Evolutionary conservation across 495 filamentous ascomycete species (phyloP).

Genomic region (Hyaloscypha hepaticicola): DNA sequence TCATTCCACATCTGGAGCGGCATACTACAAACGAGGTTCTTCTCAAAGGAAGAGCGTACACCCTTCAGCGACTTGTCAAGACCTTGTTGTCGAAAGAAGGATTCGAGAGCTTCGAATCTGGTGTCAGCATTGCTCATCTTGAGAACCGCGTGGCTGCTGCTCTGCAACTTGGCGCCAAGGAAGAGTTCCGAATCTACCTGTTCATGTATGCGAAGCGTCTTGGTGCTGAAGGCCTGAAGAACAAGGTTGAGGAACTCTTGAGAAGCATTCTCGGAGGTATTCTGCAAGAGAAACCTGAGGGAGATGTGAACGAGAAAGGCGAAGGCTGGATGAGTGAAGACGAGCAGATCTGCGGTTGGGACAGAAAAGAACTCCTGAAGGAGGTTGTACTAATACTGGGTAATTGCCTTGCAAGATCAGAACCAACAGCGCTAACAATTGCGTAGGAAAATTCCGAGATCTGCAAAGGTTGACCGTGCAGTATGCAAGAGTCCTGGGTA

Average conservation of each 20-base stretch:
- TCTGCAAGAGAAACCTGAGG: conserved; percentile 44
- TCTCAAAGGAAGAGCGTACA: conserved; percentile 85
- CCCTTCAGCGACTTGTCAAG: conserved; percentile 87
- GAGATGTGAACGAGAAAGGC: conserved; percentile 46
- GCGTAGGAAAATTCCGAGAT: conserved; percentile 87
- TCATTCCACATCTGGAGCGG: conserved; percentile 89
- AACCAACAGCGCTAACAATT: conserved; percentile 16
- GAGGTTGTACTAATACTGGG: conserved; percentile 89
- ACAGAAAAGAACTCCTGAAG: conserved; percentile 78
- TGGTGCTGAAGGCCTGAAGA: conserved; percentile 79
- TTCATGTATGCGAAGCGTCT: conserved; percentile 96
- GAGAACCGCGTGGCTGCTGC: conserved; percentile 94
- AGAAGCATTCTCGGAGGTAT: conserved; percentile 75
- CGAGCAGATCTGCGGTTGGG: conserved; percentile 83
- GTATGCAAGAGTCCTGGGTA: conserved; percentile 72
- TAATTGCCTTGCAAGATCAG: conserved; percentile 46
- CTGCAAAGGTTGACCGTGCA: conserved; percentile 89
- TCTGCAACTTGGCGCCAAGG: conserved; percentile 75
- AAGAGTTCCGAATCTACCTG: conserved; percentile 88
- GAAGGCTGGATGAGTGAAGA: conserved; percentile 57
- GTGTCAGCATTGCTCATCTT: conserved; percentile 88
- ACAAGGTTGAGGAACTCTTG: conserved; percentile 89
- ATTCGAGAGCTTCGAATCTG: conserved; percentile 87
- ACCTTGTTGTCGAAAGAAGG: conserved; percentile 79
- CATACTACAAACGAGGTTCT: conserved; percentile 91